phyloP scores from a whole-genome alignment of 1,284 basidiomycete species.

The Cryptococcus amylolentus region DNA sequence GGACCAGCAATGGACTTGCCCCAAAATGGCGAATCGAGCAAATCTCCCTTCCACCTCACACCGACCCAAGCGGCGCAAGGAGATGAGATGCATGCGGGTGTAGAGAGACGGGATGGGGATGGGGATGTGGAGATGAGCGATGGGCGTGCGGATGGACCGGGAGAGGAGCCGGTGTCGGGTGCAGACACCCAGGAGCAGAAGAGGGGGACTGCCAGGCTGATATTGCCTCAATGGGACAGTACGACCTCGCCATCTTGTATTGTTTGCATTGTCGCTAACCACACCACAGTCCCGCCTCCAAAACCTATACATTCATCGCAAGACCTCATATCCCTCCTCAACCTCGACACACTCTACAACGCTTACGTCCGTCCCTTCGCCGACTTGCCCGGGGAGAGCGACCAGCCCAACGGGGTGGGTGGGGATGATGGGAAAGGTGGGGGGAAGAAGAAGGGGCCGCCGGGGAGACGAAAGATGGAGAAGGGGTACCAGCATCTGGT shows the following conservation, averaged over 20 bases:
- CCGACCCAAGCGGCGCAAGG: background rate
- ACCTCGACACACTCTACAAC: constrained; percentile 40
- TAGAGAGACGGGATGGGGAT: background rate
- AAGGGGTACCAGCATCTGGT: constrained; percentile 41
- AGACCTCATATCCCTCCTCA: constrained; percentile 41
- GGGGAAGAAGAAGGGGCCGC: constrained; percentile 8
- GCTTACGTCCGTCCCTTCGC: constrained; percentile 41
- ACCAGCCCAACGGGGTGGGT: constrained; percentile 1
- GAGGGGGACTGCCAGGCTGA: constrained; percentile 13
- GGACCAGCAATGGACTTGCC: constrained; percentile 23
- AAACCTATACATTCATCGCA: constrained; percentile 39
- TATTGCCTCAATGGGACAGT: constrained; percentile 40
- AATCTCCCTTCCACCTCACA: constrained; percentile 9
- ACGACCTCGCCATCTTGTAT: constrained; percentile 6
- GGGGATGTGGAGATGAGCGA: constrained; percentile 7
- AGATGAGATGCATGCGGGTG: background rate
- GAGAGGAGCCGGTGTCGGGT: background rate
- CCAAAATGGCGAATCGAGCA: constrained; percentile 38
- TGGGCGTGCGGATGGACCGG: background rate
- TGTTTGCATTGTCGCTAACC: background rate
- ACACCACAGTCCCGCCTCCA: constrained; percentile 23
- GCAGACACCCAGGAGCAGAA: background rate
- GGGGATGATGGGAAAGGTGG: constrained; percentile 1
- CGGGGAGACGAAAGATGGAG: constrained; percentile 23
- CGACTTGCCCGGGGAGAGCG: constrained; percentile 6